Conservation (phyloP, 352 stramenopile genomes). For the Phytophthora citrophthora region DNA sequence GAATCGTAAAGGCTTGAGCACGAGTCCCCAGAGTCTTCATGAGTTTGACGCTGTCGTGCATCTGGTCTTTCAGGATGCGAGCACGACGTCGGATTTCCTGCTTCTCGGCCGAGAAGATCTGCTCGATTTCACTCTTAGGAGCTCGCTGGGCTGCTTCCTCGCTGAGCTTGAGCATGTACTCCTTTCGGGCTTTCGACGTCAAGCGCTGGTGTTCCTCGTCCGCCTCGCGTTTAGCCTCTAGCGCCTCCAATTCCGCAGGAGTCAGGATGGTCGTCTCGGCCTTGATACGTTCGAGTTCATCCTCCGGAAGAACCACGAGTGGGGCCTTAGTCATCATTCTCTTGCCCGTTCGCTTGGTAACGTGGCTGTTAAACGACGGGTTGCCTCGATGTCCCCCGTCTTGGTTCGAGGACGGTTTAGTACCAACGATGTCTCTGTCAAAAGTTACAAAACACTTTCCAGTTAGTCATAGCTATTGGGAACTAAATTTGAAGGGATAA, state of each 20-base stretch:
- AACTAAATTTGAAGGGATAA: slow-evolving; percentile 1
- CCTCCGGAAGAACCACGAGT: slow-evolving; percentile 40
- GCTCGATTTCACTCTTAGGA: slow-evolving; percentile 81
- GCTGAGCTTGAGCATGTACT: slow-evolving; percentile 78
- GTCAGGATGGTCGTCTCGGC: slow-evolving; percentile 73
- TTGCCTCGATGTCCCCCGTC: slow-evolving; percentile 29
- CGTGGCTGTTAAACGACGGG: slow-evolving; percentile 6
- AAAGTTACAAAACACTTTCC: neutral
- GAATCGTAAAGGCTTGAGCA: slow-evolving; percentile 94
- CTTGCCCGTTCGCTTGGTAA: slow-evolving; percentile 17
- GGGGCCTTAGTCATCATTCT: slow-evolving; percentile 11
- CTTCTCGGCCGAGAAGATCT: slow-evolving; percentile 77
- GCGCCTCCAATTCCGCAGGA: slow-evolving; percentile 51
- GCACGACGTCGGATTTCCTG: slow-evolving; percentile 62
- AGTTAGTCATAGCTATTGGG: neutral
- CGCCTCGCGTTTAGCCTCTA: slow-evolving; percentile 60
- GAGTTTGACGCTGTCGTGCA: slow-evolving; percentile 93
- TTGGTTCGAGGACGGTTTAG: slow-evolving; percentile 33
- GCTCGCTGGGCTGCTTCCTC: slow-evolving; percentile 65
- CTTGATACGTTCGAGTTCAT: slow-evolving; percentile 69
- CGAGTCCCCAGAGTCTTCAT: slow-evolving; percentile 92
- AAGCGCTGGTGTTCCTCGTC: slow-evolving; percentile 64
- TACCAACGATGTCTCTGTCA: slow-evolving; percentile 51
- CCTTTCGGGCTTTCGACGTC: slow-evolving; percentile 75
- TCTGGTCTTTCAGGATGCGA: slow-evolving; percentile 69